These are phyloP conservation scores for Inga laurina DNA, from an alignment of 306 rosid genomes.

Conservation along the genomic window DNA sequence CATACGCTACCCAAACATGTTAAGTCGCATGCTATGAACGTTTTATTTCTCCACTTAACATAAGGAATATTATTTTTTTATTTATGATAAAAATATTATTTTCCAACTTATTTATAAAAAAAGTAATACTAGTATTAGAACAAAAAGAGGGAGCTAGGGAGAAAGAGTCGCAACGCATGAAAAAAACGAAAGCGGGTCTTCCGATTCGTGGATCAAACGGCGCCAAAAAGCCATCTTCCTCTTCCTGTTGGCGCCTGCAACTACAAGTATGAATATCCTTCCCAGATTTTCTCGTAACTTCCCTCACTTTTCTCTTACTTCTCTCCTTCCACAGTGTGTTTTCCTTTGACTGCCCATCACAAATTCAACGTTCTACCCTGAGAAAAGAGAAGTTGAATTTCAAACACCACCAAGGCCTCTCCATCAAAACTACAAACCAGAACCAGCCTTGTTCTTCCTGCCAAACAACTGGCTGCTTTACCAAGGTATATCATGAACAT, in stretches of 20 bases:
- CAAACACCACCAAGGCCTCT: not conserved
- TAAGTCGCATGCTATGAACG: too few species aligned
- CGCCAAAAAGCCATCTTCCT: conserved; percentile 39
- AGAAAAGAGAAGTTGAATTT: conserved; percentile 8
- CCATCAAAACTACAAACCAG: not conserved
- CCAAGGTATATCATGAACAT: conserved; percentile 31
- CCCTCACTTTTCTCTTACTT: conserved; percentile 36
- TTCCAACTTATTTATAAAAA: too few species aligned
- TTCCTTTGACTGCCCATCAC: conserved; percentile 31
- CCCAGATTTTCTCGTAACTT: conserved; percentile 44
- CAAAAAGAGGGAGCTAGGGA: not conserved
- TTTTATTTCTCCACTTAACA: too few species aligned
- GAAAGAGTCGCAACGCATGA: conserved; percentile 6
- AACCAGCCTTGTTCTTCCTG: conserved; percentile 6
- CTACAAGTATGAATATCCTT: conserved; percentile 62
- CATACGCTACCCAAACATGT: too few species aligned
- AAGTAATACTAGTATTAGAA: too few species aligned
- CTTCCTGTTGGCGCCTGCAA: conserved; percentile 46
- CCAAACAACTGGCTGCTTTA: conserved; percentile 4
- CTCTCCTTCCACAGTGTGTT: conserved; percentile 38
- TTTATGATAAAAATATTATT: too few species aligned
- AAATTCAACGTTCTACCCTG: conserved; percentile 24
- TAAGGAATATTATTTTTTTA: too few species aligned
- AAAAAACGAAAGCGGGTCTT: conserved; percentile 56
- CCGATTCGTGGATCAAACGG: conserved; percentile 58